Conservation (phyloP, 2,329 filamentous ascomycete species). For the Colletotrichum cuscutae region DNA sequence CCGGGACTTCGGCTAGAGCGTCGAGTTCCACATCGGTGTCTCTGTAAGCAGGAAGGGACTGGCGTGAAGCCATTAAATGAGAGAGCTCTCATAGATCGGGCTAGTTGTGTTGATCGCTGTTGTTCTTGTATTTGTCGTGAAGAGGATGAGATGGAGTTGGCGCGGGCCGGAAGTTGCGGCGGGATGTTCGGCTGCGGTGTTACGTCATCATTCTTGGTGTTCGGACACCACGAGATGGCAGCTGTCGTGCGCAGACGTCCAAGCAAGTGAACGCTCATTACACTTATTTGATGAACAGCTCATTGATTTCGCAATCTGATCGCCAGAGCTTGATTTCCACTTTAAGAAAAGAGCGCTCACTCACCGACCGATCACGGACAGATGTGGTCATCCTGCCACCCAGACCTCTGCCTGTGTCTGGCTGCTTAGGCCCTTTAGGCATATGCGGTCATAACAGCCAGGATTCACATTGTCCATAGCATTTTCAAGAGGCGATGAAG, state of each 20-base stretch:
- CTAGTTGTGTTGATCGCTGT: not conserved
- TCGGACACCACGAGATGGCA: not conserved
- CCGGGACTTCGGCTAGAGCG: not conserved
- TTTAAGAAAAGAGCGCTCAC: not conserved
- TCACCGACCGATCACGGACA: too few relatives aligned
- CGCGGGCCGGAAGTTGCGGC: not conserved
- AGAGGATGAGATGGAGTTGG: not conserved
- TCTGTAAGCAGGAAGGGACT: not conserved
- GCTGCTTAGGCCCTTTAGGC: too few relatives aligned
- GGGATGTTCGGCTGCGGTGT: not conserved
- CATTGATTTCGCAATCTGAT: not conserved
- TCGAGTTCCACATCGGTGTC: slow-evolving; percentile 27
- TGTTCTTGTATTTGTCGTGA: not conserved
- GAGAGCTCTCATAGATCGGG: not conserved
- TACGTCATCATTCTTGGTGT: slow-evolving; percentile 17
- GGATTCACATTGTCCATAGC: too few relatives aligned
- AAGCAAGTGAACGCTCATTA: not conserved
- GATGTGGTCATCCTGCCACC: too few relatives aligned
- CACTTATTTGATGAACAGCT: not conserved
- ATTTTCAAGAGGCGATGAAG: too few relatives aligned
- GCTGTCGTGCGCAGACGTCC: not conserved
- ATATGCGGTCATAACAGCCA: too few relatives aligned
- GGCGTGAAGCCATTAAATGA: not conserved
- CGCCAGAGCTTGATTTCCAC: not conserved
- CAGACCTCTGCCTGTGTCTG: too few relatives aligned